phyloP scores from a whole-genome alignment of 257 asterid genomes.

The Fraxinus anomala region DNA sequence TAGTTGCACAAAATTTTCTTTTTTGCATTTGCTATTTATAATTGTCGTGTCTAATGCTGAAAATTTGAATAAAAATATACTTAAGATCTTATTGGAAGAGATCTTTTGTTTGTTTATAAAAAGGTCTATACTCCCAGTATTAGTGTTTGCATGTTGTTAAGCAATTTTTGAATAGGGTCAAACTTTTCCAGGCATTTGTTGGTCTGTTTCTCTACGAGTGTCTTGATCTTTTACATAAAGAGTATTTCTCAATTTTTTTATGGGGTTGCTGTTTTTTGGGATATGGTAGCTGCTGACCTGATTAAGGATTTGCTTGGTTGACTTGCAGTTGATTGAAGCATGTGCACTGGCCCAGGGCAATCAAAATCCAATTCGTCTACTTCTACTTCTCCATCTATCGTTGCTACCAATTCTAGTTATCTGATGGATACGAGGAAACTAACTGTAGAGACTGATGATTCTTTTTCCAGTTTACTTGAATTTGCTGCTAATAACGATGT shows the following conservation, averaged over 20 bases:
- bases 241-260: background rate
- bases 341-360: constrained; percentile 53
- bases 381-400: constrained; percentile 19
- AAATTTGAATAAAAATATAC: too few relatives aligned
- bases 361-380: constrained; percentile 36
- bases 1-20: background rate
- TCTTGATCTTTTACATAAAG: background rate
- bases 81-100: too few relatives aligned
- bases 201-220: background rate
- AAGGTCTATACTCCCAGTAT: background rate
- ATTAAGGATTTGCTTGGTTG: constrained; percentile 20
- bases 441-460: constrained; percentile 63
- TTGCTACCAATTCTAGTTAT: constrained; percentile 24
- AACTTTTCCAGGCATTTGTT: background rate
- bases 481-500: constrained; percentile 79
- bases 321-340: constrained; percentile 51
- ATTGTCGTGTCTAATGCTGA: background rate
- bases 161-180: background rate
- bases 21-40: too few relatives aligned
- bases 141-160: background rate
- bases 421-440: constrained; percentile 48
- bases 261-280: background rate
- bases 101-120: too few relatives aligned
- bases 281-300: constrained; percentile 19
- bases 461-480: constrained; percentile 79